Evolutionary conservation across 352 stramenopile genomes (phyloP).

Genomic region (Achlya hypogyna): DNA sequence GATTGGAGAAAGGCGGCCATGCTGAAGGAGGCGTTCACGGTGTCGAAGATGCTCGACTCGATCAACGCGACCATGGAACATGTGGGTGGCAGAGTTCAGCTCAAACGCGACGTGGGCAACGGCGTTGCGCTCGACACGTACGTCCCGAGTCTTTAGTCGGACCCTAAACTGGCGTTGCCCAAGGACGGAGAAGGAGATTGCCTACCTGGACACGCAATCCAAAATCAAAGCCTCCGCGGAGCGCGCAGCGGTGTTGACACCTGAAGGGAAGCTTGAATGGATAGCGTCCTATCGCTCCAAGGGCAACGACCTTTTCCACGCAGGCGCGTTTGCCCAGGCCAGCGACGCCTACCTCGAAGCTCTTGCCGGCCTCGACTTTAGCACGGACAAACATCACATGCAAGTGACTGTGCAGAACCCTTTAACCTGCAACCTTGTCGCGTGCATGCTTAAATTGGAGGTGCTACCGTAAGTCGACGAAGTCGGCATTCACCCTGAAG

Average conservation of each 20-base stretch:
- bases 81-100: constrained; percentile 29
- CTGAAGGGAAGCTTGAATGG: constrained; percentile 37
- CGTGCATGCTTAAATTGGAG: constrained; percentile 66
- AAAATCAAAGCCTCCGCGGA: constrained; percentile 65
- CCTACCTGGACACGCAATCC: constrained; percentile 61
- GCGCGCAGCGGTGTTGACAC: constrained; percentile 32
- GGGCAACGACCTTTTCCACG: constrained; percentile 49
- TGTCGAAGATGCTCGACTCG: constrained; percentile 75
- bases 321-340: constrained; percentile 34
- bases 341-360: constrained; percentile 62
- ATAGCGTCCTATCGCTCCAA: constrained; percentile 29
- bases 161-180: constrained; percentile 16
- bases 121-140: constrained; percentile 53
- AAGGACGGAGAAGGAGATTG: constrained; percentile 61
- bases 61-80: constrained; percentile 64
- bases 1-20: not conserved
- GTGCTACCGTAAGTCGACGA: constrained; percentile 10
- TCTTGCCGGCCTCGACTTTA: constrained; percentile 59
- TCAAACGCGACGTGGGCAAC: constrained; percentile 70
- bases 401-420: constrained; percentile 50
- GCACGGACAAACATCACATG: constrained; percentile 33
- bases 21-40: constrained; percentile 47
- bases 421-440: constrained; percentile 67
- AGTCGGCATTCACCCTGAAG: not conserved
- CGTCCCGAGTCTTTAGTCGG: not conserved